These are phyloP conservation scores for Rhizophora apiculata DNA, from an alignment of 345 rosid species.

Conservation along the genomic window DNA sequence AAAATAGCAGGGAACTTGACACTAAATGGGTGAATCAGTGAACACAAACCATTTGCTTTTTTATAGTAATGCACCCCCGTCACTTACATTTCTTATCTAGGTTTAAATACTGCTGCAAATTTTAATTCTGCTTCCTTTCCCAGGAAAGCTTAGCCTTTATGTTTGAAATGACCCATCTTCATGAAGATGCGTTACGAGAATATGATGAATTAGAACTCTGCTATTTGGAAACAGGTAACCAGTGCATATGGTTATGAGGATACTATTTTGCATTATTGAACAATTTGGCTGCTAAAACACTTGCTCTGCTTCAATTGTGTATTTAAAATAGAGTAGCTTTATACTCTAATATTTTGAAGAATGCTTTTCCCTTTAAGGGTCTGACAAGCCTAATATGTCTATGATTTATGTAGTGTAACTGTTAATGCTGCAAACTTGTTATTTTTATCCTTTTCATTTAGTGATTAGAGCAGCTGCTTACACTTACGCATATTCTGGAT, in stretches of 20 bases:
- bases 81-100: constrained; percentile 19
- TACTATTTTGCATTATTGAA: neutral
- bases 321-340: neutral
- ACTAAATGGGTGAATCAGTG: neutral
- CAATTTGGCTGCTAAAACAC: neutral
- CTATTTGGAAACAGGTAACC: constrained; percentile 85
- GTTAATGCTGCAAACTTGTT: too few species aligned
- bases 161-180: constrained; percentile 95
- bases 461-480: too few species aligned
- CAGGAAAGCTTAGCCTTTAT: constrained; percentile 99
- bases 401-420: too few species aligned
- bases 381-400: neutral
- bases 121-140: constrained; percentile 20
- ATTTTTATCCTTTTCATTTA: too few species aligned
- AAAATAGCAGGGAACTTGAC: constrained; percentile 3
- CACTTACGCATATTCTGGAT: too few species aligned
- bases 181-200: constrained; percentile 94
- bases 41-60: constrained; percentile 16
- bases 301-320: neutral
- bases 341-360: neutral
- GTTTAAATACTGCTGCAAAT: constrained; percentile 8
- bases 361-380: neutral
- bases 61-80: constrained; percentile 11
- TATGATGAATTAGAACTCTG: constrained; percentile 95
- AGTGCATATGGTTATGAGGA: too few species aligned